Evolutionary conservation across 2,329 filamentous ascomycete species (phyloP), one percentile per base, ranked within the genome.

Genomic region (Sclerotinia sclerotiorum): DNA sequence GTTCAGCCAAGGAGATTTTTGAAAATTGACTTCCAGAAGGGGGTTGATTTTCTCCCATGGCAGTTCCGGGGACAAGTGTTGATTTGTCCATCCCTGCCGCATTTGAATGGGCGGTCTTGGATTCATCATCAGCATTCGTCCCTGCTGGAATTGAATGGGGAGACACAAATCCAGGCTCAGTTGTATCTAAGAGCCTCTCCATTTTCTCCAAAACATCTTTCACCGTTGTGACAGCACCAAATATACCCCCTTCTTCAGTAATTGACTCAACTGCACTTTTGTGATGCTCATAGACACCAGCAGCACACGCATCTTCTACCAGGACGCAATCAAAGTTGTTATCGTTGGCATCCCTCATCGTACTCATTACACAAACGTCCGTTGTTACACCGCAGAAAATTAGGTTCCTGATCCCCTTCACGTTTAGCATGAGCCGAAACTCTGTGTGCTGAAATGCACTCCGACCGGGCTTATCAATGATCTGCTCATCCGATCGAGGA

Each of bases 391-490:
- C 78, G 44, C 73, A 74, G 1, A 79, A 68, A 0, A 79, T 68
- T 58, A 79, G 63, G 52, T 78, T 79, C 67, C 68, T 75, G n/a
- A 79, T 73, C 1, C 77, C 76, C 39, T 70, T 74, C 10, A 78
- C 70, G 21, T 71, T 73, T 32, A 79, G 70, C 68, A 79, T 65
- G 8, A 79, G 68, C 46, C 73, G 71, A 44, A 79, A 76, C 29
- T 79, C 78, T 4, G 78, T 79, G 39, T 88, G 73, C 48, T 74
- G 71, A 54, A 79, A 79, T 6, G 78, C 78, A 55, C 76, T 76
- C 0, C 74, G 72, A 1, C 78, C 78, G 1, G 78, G 77, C 63
- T 79, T 79, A 51, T 79, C 78, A 49, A 79, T 75, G 4, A 79
- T 66, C 6, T 73, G 73, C 61, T 79, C 78, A 10, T 69, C 69